Base-by-base conservation (phyloP, 2,329 filamentous ascomycete species). In the Aspergillus candidus region DNA sequence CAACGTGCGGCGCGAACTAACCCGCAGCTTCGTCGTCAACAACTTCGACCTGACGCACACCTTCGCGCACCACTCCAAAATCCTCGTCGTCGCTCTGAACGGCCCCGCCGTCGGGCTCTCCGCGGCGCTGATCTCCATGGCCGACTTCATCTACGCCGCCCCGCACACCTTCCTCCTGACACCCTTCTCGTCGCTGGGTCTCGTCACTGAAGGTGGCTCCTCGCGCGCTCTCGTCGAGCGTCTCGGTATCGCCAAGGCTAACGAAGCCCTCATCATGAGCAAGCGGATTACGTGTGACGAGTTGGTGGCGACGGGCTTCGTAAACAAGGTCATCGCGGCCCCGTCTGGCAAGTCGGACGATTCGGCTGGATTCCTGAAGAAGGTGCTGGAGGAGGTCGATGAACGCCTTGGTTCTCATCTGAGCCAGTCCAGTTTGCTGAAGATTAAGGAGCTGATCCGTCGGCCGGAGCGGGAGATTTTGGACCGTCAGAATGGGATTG, bases 1-100 rank as follows among this genome's bases (percentile, higher is more conserved):
- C 44, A 68, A 71, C 47, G 61, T 59, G 12, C 73, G 75, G 49
- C 71, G 71, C n/a, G 73, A 80, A 54, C 83, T 81, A 71, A 78
- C 94, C 31, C 75, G 77, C 40, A 72, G 64, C 60, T 94, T 97
- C 68, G 84, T 88, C 10, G 75, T 84, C 54, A 84, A 86, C 75
- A 97, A 97, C 74, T 79, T 96, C 44, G 86, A 94, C 75, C 79
- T 88, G 58, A 93, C 90, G 2, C 84, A 88, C 57, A 84, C 88
- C 56, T 95, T 97, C 73, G 90, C 93, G 73, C 83, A 82, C 11
- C 93, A 97, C 70, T 87, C 89, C 57, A 96, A 97, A 72, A 86
- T 97, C 68, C 85, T 97, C 17, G 79, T 97, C 48, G 83, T 84
- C 0, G 93, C 88, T 0, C 82, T 97, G 53, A 97, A 97, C 70